These are phyloP conservation scores for Suhomyces yuchorum DNA, from an alignment of 1,139 yeast genomes.

Conservation along the genomic window DNA sequence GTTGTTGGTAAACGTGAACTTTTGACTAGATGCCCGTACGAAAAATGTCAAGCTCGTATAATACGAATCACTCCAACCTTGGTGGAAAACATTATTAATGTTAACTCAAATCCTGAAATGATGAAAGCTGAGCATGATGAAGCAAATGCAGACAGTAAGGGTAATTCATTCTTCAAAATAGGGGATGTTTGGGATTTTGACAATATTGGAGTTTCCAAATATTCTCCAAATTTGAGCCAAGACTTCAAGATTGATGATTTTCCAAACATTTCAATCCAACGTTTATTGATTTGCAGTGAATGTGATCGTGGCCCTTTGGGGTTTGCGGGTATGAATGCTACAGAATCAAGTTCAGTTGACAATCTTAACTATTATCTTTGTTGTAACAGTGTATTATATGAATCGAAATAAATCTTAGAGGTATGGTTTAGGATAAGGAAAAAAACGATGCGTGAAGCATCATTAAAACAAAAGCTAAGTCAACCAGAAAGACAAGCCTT, in stretches of 20 bases:
- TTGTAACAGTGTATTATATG: constrained; percentile 46
- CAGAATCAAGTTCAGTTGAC: constrained; percentile 32
- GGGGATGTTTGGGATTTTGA: constrained; percentile 76
- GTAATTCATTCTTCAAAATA: constrained; percentile 33
- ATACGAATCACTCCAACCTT: constrained; percentile 29
- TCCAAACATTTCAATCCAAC: constrained; percentile 32
- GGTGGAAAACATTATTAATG: constrained; percentile 6
- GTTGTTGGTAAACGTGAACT: constrained; percentile 7
- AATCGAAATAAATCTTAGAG: constrained; percentile 10
- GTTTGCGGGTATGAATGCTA: constrained; percentile 49
- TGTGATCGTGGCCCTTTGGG: constrained; percentile 80
- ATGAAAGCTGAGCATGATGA: constrained; percentile 10
- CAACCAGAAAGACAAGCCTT: no score
- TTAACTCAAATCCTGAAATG: constrained; percentile 35
- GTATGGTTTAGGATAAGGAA: no score
- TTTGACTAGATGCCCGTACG: constrained; percentile 40
- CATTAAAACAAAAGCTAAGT: no score
- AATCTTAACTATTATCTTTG: constrained; percentile 47
- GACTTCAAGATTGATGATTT: constrained; percentile 10
- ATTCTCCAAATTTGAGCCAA: constrained; percentile 31
- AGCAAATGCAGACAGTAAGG: constrained; percentile 7
- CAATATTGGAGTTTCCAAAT: constrained; percentile 70
- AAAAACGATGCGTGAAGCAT: no score
- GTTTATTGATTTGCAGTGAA: constrained; percentile 66
- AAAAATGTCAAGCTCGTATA: constrained; percentile 38